These are phyloP conservation scores for Trichoderma sp. DNA, from an alignment of 2,329 filamentous ascomycete genomes.

Conservation along the genomic window DNA sequence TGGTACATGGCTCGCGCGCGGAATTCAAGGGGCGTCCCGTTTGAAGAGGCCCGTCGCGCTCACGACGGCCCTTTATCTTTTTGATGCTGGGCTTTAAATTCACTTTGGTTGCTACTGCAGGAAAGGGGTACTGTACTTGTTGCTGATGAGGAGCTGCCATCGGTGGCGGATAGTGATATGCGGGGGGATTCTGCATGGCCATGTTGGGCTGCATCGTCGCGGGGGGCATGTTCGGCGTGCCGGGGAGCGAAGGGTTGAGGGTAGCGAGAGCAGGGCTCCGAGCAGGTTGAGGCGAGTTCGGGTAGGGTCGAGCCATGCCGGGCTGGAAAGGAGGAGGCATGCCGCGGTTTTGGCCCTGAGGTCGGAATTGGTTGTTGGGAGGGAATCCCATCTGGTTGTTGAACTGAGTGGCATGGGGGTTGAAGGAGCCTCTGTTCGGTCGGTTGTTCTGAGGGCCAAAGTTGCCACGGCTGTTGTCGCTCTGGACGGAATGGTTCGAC, in stretches of 20 bases:
- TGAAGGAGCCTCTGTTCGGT: constrained; percentile 51
- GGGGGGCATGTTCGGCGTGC: constrained; percentile 68
- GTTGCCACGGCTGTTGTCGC: constrained; percentile 54
- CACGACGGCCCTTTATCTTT: constrained; percentile 49
- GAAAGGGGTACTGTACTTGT: constrained; percentile 57
- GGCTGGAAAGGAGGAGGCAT: constrained; percentile 52
- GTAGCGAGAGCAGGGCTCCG: constrained; percentile 69
- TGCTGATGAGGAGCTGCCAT: constrained; percentile 60
- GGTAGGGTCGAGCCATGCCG: constrained; percentile 42
- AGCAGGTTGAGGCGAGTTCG: constrained; percentile 65
- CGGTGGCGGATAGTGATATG: constrained; percentile 61
- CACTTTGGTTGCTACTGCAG: constrained; percentile 36
- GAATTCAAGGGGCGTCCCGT: constrained; percentile 41
- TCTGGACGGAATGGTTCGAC: constrained; percentile 78
- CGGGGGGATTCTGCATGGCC: constrained; percentile 63
- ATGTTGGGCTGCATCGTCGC: constrained; percentile 58
- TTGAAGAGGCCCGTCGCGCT: constrained; percentile 49
- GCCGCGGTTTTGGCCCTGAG: constrained; percentile 52
- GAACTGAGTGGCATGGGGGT: constrained; percentile 45
- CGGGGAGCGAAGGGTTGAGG: constrained; percentile 64
- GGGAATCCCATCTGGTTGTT: constrained; percentile 49
- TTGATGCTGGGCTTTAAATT: constrained; percentile 46
- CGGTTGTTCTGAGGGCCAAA: constrained; percentile 52
- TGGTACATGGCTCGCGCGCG: constrained; percentile 37
- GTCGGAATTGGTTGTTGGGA: constrained; percentile 46